Base-by-base conservation (phyloP, 1,139 yeast genomes). In the Debaryomyces fabryi region DNA sequence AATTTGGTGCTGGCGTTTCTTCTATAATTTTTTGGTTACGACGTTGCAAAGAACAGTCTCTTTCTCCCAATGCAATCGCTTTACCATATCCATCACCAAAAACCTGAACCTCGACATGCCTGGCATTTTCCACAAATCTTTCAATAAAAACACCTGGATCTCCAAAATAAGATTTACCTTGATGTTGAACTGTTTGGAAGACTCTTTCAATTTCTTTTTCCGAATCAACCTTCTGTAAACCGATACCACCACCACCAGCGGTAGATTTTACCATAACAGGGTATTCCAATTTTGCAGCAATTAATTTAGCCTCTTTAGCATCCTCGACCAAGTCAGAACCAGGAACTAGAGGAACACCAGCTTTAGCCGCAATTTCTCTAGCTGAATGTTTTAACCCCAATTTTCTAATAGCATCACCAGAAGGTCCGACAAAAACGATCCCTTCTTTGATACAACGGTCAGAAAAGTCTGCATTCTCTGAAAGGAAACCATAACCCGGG, bases 241-340 rank as follows among this genome's bases (percentile, higher is more conserved):
- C 99, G 62, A 92, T 93, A 69, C 99, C 99, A 67, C 99, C 99
- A 60, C 99, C 99, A 66, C 99, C 99, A 32, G 98, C 98, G 52
- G 98, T 92, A 18, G 96, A 88, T 70, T 93, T 93, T 47, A 93
- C 88, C 98, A 93, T 93, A 39, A 93, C 82, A 23, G 99, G 98
- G 62, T 89, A 93, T 53, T 84, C 90, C 48, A 93, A 76, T 57
- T 81, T 73, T 20, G 81, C 84, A n/a, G 97, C 98, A 54, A 86
- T 81, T 51, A 72, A 77, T 50, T 76, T 74, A 3, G 98, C 98
- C 59, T 88, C 96, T 18, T 78, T 78, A 6, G 90, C 78, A 52
- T 81, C 73, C 3, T 79, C 74, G 36, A 93, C 83, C 55, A 93
- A 78, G 6, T 89, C 95, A 10, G 97, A 87, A 40, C 99, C 99